Percentiles rank a stretch among this genome's conserved stretches.
These are phyloP conservation scores for Spathaspora arborariae DNA, from an alignment of 805 yeast species.

Conservation along the genomic window DNA sequence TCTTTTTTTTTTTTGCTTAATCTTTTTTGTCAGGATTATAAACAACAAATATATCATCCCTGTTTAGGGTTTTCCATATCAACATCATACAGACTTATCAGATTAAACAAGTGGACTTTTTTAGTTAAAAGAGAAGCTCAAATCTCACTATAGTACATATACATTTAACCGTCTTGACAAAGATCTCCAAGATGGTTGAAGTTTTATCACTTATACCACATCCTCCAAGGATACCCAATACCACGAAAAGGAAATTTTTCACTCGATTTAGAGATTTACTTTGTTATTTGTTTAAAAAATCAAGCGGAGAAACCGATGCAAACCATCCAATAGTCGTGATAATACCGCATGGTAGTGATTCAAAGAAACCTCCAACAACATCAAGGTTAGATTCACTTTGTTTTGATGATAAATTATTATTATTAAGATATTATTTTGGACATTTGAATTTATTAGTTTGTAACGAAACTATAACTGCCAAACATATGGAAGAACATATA, in stretches of 20 bases:
- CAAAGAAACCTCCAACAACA: slow-evolving; percentile 1
- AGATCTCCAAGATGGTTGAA: slow-evolving; percentile 7
- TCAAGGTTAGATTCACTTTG: slow-evolving; percentile 21
- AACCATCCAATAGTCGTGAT: slow-evolving; percentile 29
- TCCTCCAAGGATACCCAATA: background rate
- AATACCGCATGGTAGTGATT: slow-evolving; percentile 7
- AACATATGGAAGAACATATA: slow-evolving; percentile 9
- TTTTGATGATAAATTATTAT: slow-evolving; percentile 24
- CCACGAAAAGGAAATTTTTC: background rate
- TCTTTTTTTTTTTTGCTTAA: background rate
- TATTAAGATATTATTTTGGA: slow-evolving; percentile 33
- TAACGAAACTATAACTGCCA: background rate
- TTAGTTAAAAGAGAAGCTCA: background rate
- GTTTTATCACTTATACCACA: slow-evolving; percentile 5
- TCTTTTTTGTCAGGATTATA: background rate
- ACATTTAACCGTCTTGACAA: background rate
- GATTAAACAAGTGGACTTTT: background rate
- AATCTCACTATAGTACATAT: background rate
- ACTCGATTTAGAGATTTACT: slow-evolving; percentile 13
- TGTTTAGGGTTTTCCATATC: background rate
- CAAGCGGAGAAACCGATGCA: slow-evolving; percentile 32
- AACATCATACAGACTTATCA: background rate
- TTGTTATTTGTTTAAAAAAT: slow-evolving; percentile 24
- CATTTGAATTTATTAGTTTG: slow-evolving; percentile 32
- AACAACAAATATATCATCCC: background rate